Evolutionary conservation across 1,284 basidiomycete species (phyloP).

Genomic region (Leccinum ponderosum): DNA sequence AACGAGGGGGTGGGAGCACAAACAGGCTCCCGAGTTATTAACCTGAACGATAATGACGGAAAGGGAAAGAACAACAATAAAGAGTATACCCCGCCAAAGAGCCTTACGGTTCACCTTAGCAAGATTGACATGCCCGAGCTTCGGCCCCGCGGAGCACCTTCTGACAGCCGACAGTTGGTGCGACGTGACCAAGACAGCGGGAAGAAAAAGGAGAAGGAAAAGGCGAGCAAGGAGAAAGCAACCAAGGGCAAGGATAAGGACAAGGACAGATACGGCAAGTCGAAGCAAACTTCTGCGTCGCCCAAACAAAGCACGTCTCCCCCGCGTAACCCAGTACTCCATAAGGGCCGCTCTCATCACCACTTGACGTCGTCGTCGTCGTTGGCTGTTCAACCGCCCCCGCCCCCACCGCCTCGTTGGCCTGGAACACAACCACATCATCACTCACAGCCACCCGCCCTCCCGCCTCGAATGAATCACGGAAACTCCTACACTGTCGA

Average conservation of each 20-base stretch:
- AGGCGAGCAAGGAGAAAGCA: conserved; percentile 19
- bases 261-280: conserved; percentile 13
- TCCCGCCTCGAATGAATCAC: conserved; percentile 21
- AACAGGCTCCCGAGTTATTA: conserved; percentile 67
- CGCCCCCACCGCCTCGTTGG: neutral
- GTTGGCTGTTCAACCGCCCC: neutral
- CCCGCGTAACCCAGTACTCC: neutral
- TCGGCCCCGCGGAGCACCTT: conserved; percentile 43
- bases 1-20: conserved; percentile 24
- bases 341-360: conserved; percentile 16
- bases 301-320: conserved; percentile 1
- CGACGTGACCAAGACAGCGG: conserved; percentile 9
- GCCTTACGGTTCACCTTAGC: conserved; percentile 70
- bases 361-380: neutral
- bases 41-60: conserved; percentile 52
- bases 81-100: conserved; percentile 62
- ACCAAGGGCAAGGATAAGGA: conserved; percentile 15
- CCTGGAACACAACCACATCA: neutral
- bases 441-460: neutral
- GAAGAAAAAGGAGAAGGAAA: conserved; percentile 23
- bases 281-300: conserved; percentile 1
- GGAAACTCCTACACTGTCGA: conserved; percentile 5
- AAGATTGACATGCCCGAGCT: conserved; percentile 85
- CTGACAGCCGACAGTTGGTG: neutral
- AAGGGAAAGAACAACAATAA: conserved; percentile 39